These are phyloP conservation scores for Arthrobotrys iridis DNA, from an alignment of 2,329 filamentous ascomycete genomes.

Conservation along the genomic window DNA sequence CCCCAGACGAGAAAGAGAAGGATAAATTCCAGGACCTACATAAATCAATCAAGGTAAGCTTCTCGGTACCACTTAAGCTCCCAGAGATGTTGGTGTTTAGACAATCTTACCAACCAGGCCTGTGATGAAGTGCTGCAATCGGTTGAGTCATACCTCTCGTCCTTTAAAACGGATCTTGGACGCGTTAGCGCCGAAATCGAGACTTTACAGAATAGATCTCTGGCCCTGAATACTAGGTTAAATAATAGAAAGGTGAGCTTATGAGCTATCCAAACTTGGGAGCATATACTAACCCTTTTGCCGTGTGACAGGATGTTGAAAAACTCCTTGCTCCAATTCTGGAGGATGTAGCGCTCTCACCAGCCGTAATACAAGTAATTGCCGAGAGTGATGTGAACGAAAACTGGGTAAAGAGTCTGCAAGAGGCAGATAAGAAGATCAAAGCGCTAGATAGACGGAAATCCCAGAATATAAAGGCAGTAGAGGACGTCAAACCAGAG, in stretches of 20 bases:
- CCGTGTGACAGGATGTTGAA: constrained; percentile 72
- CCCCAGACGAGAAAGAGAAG: constrained; percentile 77
- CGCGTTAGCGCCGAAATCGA: constrained; percentile 95
- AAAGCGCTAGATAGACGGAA: constrained; percentile 75
- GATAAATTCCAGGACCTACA: constrained; percentile 90
- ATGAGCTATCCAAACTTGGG: background rate
- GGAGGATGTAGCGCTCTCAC: constrained; percentile 89
- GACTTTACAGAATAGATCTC: constrained; percentile 85
- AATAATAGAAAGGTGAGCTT: constrained; percentile 77
- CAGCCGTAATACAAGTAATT: constrained; percentile 83
- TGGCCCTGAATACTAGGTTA: constrained; percentile 81
- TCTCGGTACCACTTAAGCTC: background rate
- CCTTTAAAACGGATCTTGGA: constrained; percentile 91
- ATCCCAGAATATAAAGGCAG: constrained; percentile 74
- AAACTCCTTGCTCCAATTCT: constrained; percentile 86
- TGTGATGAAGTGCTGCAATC: constrained; percentile 94
- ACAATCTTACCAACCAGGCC: constrained; percentile 63
- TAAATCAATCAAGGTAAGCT: constrained; percentile 74
- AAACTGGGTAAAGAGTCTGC: constrained; percentile 81
- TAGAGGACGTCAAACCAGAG: constrained; percentile 84
- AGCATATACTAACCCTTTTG: background rate
- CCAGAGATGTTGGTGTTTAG: constrained; percentile 48
- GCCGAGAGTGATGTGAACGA: constrained; percentile 90
- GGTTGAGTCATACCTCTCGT: constrained; percentile 89
- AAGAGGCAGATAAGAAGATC: constrained; percentile 82